These are phyloP conservation scores for Pulveroboletus sp. DNA, from an alignment of 768 basidiomycete genomes.

Conservation along the genomic window DNA sequence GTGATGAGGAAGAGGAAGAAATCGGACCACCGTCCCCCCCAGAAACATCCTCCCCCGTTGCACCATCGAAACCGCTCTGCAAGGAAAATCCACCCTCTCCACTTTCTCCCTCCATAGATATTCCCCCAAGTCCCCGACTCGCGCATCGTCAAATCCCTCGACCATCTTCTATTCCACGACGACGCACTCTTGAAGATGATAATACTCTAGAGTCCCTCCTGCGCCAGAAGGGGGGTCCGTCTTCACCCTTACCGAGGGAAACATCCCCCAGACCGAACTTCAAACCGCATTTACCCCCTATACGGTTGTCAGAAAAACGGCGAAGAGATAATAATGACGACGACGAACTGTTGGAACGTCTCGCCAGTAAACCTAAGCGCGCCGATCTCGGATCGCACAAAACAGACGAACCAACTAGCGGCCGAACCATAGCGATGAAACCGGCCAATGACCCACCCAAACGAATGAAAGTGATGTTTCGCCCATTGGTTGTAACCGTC, in stretches of 20 bases:
- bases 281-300: conserved; percentile 36
- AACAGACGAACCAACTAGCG: conserved; percentile 26
- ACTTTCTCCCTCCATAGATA: conserved; percentile 32
- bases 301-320: conserved; percentile 66
- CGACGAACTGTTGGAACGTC: conserved; percentile 58
- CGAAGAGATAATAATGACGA: conserved; percentile 69
- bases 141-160: conserved; percentile 36
- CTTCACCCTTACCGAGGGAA: conserved; percentile 36
- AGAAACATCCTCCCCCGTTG: conserved; percentile 7
- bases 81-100: conserved; percentile 23
- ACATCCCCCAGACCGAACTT: conserved; percentile 26
- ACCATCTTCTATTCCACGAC: conserved; percentile 44
- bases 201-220: conserved; percentile 54
- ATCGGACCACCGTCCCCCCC: conserved; percentile 17
- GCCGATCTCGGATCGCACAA: conserved; percentile 48
- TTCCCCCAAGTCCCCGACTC: conserved; percentile 37
- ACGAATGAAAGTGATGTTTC: conserved; percentile 74
- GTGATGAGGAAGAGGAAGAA: conserved; percentile 58
- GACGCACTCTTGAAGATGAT: conserved; percentile 43
- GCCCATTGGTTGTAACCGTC: conserved; percentile 29
- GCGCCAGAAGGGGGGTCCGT: conserved; percentile 33
- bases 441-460: conserved; percentile 46
- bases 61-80: conserved; percentile 11
- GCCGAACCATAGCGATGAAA: conserved; percentile 27
- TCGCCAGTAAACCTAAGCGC: conserved; percentile 57